Base-by-base conservation (phyloP, 2,329 filamentous ascomycete genomes). In the Paecilomyces variotii region DNA sequence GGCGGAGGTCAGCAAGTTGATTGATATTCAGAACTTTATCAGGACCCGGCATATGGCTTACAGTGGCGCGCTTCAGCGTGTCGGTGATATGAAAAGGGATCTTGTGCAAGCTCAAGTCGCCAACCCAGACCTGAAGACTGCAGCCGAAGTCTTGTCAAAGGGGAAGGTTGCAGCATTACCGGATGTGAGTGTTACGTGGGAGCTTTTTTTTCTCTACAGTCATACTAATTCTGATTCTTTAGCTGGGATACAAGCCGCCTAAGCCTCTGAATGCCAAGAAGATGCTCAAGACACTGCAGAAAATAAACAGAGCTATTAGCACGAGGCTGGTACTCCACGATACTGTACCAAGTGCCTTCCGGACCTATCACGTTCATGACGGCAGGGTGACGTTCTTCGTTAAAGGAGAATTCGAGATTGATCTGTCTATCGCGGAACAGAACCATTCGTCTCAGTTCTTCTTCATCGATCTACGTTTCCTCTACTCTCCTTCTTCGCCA, bases 351-450 rank as follows among this genome's bases (percentile, higher is more conserved):
- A 75, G 79, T n/a, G 82, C 88, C 57, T 90, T 97, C 70, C 83
- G 82, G 65, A 82, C 89, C 60, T 97, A 91, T 75, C 82, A 80
- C 4, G 89, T 99, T 60, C 82, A 83, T 56, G 89, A 90, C 56
- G 94, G 95, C n/a, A 86, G 93, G 54, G 93, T 89, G 5, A 97
- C 91, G 0, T 99, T 99, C 72, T 83, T 79, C 53, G 89, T 97
- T 1, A 78, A 84, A 2, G 84, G 84, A 56, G 93, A 97, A 72
- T 97, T 97, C 67, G 93, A 97, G 72, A 84, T 97, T 24, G 94
- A 97, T 70, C 82, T 99, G 56, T 92, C 91, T 0, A 89, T 97
- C 62, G 90, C 89, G 19, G 88, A 92, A 65, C 92, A 97, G 69
- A 88, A 94, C 63, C 84, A 87, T 19, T 80, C 86, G 32, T 88